These are phyloP conservation scores for Fusarium brevicatenulatum DNA, from an alignment of 2,329 filamentous ascomycete genomes.

Conservation along the genomic window DNA sequence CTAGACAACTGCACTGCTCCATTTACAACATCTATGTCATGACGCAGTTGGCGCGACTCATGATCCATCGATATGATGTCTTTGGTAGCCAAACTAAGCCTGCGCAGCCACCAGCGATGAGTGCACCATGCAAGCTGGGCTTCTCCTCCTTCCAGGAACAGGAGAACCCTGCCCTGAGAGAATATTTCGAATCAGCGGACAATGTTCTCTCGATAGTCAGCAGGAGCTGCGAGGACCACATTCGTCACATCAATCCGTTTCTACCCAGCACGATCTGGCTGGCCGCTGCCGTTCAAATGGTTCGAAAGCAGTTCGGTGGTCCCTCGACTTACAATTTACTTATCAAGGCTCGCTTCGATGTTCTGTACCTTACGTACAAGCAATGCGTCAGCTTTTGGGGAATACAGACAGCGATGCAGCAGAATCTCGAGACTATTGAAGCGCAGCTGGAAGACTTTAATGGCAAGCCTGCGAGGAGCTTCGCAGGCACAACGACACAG, in stretches of 20 bases:
- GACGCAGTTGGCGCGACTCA: neutral
- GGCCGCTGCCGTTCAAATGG: neutral
- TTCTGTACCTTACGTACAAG: neutral
- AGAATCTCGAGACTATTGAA: neutral
- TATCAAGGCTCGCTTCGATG: neutral
- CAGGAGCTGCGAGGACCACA: neutral
- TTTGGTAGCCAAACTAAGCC: neutral
- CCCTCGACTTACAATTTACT: neutral
- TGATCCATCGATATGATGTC: neutral
- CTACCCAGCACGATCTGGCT: neutral
- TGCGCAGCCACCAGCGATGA: neutral
- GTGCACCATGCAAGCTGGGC: accelerated
- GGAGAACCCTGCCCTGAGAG: neutral
- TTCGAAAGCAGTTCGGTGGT: neutral
- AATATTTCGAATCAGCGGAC: neutral
- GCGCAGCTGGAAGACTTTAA: neutral
- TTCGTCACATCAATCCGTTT: neutral
- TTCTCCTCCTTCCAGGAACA: neutral
- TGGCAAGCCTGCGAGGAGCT: neutral
- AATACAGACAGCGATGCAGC: neutral
- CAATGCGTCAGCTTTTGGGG: neutral
- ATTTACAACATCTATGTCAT: neutral
- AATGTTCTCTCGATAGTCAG: neutral
- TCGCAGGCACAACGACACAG: neutral
- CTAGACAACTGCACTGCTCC: neutral